A percentile compares a stretch with the other conserved stretches of the same genome.
phyloP scores from a whole-genome alignment of 495 filamentous ascomycete genomes.

The Aspergillus carlsbadensis region DNA sequence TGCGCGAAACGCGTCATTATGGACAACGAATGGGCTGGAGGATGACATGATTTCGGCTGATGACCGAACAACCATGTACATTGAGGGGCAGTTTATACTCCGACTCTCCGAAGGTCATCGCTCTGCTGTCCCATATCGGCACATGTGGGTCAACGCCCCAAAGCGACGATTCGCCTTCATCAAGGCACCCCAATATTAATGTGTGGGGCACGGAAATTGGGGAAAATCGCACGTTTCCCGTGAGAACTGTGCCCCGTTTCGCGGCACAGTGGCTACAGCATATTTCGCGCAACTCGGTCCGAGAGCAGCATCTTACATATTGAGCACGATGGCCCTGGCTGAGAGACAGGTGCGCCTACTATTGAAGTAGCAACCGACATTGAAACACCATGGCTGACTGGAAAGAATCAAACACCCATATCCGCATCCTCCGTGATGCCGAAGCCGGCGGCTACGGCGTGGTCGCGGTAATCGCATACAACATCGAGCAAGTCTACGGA shows the following conservation, averaged over 20 bases:
- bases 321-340: neutral
- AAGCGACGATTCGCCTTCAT: too few relatives aligned
- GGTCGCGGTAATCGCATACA: slow-evolving; percentile 73
- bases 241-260: too few relatives aligned
- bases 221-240: too few relatives aligned
- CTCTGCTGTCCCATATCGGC: too few relatives aligned
- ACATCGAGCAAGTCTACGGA: slow-evolving; percentile 72
- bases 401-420: slow-evolving; percentile 20
- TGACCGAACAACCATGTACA: neutral
- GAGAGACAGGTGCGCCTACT: too few relatives aligned
- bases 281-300: too few relatives aligned
- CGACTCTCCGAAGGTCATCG: too few relatives aligned
- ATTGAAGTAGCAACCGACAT: neutral
- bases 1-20: slow-evolving; percentile 23
- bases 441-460: slow-evolving; percentile 63
- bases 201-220: too few relatives aligned
- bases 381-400: slow-evolving; percentile 6
- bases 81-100: too few relatives aligned
- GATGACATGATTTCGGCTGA: slow-evolving; percentile 10
- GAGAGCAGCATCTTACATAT: neutral
- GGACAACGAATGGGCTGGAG: slow-evolving; percentile 13
- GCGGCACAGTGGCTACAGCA: too few relatives aligned
- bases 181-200: too few relatives aligned
- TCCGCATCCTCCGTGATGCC: slow-evolving; percentile 59
- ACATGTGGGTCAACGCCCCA: too few relatives aligned